phyloP scores from a whole-genome alignment of 768 basidiomycete species.

The Naganishia randhawae region DNA sequence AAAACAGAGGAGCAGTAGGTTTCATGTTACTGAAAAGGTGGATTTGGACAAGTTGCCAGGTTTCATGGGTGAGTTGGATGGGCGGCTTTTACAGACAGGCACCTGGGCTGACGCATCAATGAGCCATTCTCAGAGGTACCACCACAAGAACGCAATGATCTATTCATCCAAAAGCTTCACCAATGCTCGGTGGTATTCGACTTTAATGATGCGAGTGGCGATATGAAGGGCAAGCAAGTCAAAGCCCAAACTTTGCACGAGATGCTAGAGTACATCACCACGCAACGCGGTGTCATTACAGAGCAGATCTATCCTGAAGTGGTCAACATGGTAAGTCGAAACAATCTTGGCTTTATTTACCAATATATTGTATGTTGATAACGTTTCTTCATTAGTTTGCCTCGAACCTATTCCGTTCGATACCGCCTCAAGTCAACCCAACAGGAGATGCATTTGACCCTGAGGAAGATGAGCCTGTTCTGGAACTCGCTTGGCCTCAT shows the following conservation, averaged over 20 bases:
- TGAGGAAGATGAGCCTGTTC: conserved; percentile 97
- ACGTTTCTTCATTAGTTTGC: conserved; percentile 65
- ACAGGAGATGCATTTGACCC: conserved; percentile 98
- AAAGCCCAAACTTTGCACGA: conserved; percentile 97
- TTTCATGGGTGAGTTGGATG: conserved; percentile 57
- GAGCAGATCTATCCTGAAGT: conserved; percentile 98
- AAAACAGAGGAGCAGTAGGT: conserved; percentile 94
- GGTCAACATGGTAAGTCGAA: conserved; percentile 80
- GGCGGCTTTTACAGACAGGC: neutral
- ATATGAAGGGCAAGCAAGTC: conserved; percentile 95
- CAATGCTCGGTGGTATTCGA: conserved; percentile 97
- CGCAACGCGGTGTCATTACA: conserved; percentile 90
- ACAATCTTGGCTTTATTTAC: neutral
- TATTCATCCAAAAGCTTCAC: conserved; percentile 90
- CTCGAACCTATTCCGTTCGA: conserved; percentile 96
- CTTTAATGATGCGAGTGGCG: conserved; percentile 94
- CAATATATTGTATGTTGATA: neutral
- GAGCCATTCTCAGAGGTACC: conserved; percentile 69
- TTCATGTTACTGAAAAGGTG: conserved; percentile 91
- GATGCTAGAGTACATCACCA: conserved; percentile 98
- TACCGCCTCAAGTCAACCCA: conserved; percentile 98
- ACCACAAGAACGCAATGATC: conserved; percentile 75
- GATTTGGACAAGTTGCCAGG: conserved; percentile 91
- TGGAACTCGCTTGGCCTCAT: conserved; percentile 99
- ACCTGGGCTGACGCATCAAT: conserved; percentile 55